Evolutionary conservation across 768 basidiomycete species (phyloP), one percentile per base, ranked within the genome.

Genomic region (Strobilomyces confusus): DNA sequence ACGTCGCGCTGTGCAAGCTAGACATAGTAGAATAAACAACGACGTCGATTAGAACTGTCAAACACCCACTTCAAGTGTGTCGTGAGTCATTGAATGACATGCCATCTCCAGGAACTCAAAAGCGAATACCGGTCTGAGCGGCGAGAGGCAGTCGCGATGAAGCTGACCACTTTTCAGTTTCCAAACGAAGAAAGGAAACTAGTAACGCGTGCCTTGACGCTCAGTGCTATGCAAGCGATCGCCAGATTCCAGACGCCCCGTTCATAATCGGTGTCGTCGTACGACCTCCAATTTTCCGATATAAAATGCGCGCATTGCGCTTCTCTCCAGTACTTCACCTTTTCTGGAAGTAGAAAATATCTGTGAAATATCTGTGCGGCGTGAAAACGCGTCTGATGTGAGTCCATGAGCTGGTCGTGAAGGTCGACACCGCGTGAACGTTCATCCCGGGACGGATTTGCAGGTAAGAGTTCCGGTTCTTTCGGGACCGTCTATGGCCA

Each of bases 321-420:
- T 13, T 43, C 51, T 40, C 30, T 49, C 63, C 63, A 66, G 33
- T 49, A 41, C 4, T 46, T 12, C 0, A 38, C 56, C 52, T 63
- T 60, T 0, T 49, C 37, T 1, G 80, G 65, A 23, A 75, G 62
- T 29, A 73, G 69, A 58, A 83, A 79, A 54, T 82, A 87, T 19
- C 82, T 75, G 22, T 76, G 67, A 57, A 87, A 83, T 56, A 87
- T 65, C 62, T 81, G 78, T 0, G 73, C 80, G 0, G 85, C 85
- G 51, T 87, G 84, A 58, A 86, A 87, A 4, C 83, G 76, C 15
- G 85, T 86, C 54, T 85, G 77, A 0, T 73, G 75, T 0, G 79
- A 83, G 3, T 69, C 75, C 9, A 65, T 63, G 23, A 88, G 73
- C 50, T 87, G 81, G 45, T 85, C 80, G 37, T 71, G 64, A 25